Conservation (phyloP, 2,329 filamentous ascomycete species). For the Colletotrichum chrysophilum region DNA sequence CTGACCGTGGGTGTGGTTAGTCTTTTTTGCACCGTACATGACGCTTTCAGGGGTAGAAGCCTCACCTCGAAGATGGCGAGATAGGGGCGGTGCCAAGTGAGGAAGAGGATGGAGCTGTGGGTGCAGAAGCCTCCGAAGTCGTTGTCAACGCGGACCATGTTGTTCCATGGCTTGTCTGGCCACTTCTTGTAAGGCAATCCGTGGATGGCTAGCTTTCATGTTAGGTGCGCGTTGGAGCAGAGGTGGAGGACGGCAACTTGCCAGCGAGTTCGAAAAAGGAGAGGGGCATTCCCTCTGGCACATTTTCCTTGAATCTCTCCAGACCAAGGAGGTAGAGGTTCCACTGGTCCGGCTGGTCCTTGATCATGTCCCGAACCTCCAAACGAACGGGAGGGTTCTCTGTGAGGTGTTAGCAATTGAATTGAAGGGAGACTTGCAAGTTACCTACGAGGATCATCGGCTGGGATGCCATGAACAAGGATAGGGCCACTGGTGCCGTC, state of each 20-base stretch:
- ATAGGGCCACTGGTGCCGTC: conserved; percentile 10
- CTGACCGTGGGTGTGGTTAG: not conserved
- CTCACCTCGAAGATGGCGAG: conserved; percentile 63
- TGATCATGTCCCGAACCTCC: conserved; percentile 18
- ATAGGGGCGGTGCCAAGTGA: conserved; percentile 71
- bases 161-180: conserved; percentile 18
- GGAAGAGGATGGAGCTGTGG: conserved; percentile 66
- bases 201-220: conserved; percentile 33
- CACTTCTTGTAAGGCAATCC: conserved; percentile 35
- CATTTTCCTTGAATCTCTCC: conserved; percentile 13
- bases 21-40: not conserved
- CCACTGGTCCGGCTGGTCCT: conserved; percentile 13
- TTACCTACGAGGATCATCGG: not conserved
- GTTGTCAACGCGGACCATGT: conserved; percentile 29
- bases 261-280: conserved; percentile 16
- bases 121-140: conserved; percentile 66
- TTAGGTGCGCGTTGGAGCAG: not conserved
- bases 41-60: not conserved
- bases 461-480: not conserved
- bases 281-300: not conserved
- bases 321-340: conserved; percentile 14
- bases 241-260: not conserved
- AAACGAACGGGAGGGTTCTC: conserved; percentile 6
- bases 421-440: no score
- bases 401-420: not conserved